These are phyloP conservation scores for Acanthamoeba healyi DNA, from an alignment of 208 protist species.

Conservation along the genomic window DNA sequence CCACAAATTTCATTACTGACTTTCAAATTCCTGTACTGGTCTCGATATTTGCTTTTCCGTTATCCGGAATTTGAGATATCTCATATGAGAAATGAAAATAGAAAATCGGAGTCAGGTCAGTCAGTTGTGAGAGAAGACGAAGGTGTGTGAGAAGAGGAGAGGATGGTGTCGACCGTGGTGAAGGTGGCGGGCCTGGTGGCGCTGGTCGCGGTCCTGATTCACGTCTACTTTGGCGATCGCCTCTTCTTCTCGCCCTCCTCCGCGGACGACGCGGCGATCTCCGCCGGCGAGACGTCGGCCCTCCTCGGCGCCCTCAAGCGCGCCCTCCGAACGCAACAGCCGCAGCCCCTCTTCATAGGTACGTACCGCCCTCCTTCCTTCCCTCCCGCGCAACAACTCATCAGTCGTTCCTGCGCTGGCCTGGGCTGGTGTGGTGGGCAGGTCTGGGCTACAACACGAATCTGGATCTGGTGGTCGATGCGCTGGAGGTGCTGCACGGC, in stretches of 20 bases:
- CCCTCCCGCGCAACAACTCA: too few relatives aligned
- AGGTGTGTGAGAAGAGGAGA: neutral
- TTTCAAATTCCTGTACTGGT: too few relatives aligned
- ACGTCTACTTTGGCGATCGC: neutral
- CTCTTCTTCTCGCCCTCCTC: neutral
- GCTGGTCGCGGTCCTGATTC: neutral
- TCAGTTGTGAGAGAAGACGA: too few relatives aligned
- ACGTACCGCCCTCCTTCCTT: neutral
- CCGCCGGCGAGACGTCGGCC: neutral
- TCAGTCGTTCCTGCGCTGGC: neutral
- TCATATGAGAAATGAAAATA: too few relatives aligned
- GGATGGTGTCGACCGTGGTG: neutral
- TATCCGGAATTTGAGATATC: too few relatives aligned
- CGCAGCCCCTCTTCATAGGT: neutral
- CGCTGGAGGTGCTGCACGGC: neutral
- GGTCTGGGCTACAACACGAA: slow-evolving; percentile 73
- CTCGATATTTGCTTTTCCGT: too few relatives aligned
- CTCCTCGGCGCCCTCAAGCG: neutral
- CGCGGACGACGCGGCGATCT: neutral
- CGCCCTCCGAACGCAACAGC: neutral
- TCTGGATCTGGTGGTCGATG: slow-evolving; percentile 61
- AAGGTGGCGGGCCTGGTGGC: neutral
- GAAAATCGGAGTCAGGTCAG: too few relatives aligned
- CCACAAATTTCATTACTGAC: too few relatives aligned
- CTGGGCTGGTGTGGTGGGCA: neutral